Conservation (phyloP, 73 alveolate species). For the Breviolum minutum region DNA sequence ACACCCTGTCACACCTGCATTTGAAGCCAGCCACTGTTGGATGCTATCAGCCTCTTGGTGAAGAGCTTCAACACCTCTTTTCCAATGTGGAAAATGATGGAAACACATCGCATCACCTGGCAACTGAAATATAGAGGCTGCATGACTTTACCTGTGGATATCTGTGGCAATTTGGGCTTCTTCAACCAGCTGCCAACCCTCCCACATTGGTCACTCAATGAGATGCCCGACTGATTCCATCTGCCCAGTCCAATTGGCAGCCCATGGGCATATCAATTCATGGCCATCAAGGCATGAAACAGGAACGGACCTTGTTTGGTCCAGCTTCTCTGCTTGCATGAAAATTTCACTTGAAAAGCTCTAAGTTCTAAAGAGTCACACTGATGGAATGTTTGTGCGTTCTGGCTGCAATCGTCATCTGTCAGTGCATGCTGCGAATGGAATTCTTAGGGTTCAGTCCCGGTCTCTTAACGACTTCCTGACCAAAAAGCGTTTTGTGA, state of each 20-base stretch:
- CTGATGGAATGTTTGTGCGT: too few relatives aligned
- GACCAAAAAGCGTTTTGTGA: too few relatives aligned
- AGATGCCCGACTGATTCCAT: constrained; percentile 34
- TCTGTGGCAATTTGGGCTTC: too few relatives aligned
- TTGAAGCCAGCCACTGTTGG: constrained; percentile 65
- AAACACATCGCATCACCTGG: neutral
- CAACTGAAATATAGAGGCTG: neutral
- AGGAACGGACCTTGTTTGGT: too few relatives aligned
- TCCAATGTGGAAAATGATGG: neutral
- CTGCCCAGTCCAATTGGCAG: constrained; percentile 49
- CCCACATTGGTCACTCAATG: neutral
- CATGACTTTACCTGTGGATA: neutral
- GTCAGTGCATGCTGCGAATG: too few relatives aligned
- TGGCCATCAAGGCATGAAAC: neutral
- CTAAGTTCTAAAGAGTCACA: too few relatives aligned
- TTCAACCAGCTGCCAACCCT: too few relatives aligned
- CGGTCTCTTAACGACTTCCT: too few relatives aligned
- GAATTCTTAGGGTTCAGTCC: too few relatives aligned
- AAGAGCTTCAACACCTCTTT: constrained; percentile 62
- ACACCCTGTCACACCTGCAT: neutral
- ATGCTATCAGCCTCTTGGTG: constrained; percentile 85
- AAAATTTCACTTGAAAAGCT: too few relatives aligned
- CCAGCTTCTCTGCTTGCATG: too few relatives aligned
- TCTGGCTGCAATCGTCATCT: too few relatives aligned
- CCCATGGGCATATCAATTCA: constrained; percentile 33